These are phyloP conservation scores for Flaveria sonorensis DNA, from an alignment of 129 eudicot genomes.

Conservation along the genomic window DNA sequence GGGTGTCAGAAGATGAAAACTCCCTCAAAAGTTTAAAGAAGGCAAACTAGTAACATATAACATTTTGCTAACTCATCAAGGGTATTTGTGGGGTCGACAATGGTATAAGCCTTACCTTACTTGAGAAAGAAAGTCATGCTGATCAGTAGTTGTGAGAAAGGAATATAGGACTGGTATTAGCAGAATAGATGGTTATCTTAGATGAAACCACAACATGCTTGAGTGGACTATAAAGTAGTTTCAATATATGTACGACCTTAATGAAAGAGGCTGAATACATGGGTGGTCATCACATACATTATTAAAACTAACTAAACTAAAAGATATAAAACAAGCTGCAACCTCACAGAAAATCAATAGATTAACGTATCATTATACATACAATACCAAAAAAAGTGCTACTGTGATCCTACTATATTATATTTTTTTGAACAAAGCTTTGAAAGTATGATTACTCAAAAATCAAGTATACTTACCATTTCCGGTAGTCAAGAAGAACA, in stretches of 20 bases:
- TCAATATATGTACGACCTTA: not conserved
- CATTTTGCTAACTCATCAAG: not conserved
- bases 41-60: not conserved
- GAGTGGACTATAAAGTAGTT: not conserved
- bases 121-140: not conserved
- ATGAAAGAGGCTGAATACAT: not conserved
- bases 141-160: not conserved
- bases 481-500: slow-evolving; percentile 96
- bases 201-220: not conserved
- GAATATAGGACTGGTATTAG: not conserved
- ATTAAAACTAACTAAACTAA: slow-evolving; percentile 5
- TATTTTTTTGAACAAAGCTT: not conserved
- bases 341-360: not conserved
- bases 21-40: not conserved
- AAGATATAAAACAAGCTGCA: not conserved
- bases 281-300: not conserved
- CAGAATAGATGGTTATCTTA: not conserved
- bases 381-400: not conserved
- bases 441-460: not conserved
- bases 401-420: not conserved
- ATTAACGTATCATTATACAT: not conserved
- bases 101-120: not conserved
- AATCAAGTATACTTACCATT: slow-evolving; percentile 60
- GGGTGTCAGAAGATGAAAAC: not conserved
- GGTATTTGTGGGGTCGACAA: not conserved